Conservation (phyloP, 1,139 yeast species). For the Pichia norvegensis region DNA sequence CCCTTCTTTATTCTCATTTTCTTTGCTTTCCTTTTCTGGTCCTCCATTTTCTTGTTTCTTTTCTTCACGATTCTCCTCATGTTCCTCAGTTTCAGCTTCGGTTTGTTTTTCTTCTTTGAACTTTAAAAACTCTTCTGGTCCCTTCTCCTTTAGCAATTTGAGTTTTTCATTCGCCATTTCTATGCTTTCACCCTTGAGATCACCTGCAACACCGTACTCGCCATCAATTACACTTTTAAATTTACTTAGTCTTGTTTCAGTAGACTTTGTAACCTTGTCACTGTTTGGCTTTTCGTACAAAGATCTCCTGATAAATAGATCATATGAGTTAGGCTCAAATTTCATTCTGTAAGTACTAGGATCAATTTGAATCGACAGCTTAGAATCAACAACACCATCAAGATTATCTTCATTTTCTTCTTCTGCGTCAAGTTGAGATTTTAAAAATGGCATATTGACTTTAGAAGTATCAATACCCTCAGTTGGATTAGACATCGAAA, state of each 20-base stretch:
- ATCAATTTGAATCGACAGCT: slow-evolving; percentile 74
- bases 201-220: slow-evolving; percentile 30
- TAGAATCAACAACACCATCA: slow-evolving; percentile 61
- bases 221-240: slow-evolving; percentile 29
- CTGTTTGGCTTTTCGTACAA: slow-evolving; percentile 29
- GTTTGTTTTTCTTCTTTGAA: slow-evolving; percentile 15
- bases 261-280: slow-evolving; percentile 12
- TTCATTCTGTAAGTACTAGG: slow-evolving; percentile 72
- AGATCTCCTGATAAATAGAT: slow-evolving; percentile 61
- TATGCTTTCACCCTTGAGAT: slow-evolving; percentile 19
- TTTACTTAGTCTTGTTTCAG: slow-evolving; percentile 14
- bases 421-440: slow-evolving; percentile 45
- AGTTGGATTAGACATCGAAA: slow-evolving; percentile 91
- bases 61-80: background rate
- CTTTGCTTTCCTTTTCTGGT: too few relatives aligned
- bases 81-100: slow-evolving; percentile 1
- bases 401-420: slow-evolving; percentile 40
- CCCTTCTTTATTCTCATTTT: too few relatives aligned
- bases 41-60: background rate
- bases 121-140: slow-evolving; percentile 21
- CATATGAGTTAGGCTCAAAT: slow-evolving; percentile 77
- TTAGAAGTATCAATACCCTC: slow-evolving; percentile 90
- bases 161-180: slow-evolving; percentile 24
- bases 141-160: slow-evolving; percentile 27
- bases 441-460: slow-evolving; percentile 65